Evolutionary conservation across 768 basidiomycete genomes (phyloP).

Genomic region (Rhizopogon vesiculosus): DNA sequence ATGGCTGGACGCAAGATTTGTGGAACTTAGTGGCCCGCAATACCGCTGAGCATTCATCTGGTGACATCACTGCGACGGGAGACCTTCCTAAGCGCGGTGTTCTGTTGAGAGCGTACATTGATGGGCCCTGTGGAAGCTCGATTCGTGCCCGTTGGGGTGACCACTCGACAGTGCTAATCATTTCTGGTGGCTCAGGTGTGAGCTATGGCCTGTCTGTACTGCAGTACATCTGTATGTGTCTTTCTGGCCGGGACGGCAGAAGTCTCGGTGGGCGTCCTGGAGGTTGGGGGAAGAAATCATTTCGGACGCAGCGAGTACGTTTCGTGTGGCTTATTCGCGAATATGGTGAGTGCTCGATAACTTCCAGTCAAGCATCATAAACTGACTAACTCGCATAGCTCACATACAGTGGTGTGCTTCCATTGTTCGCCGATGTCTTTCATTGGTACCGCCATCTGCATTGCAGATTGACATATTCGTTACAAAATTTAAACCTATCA

Average conservation of each 20-base stretch:
- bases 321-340: slow-evolving; percentile 79
- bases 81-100: slow-evolving; percentile 40
- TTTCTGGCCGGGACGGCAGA: slow-evolving; percentile 50
- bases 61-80: slow-evolving; percentile 11
- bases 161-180: slow-evolving; percentile 55
- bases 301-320: slow-evolving; percentile 49
- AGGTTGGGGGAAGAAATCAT: slow-evolving; percentile 36
- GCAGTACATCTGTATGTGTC: slow-evolving; percentile 54
- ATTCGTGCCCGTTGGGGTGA: slow-evolving; percentile 53
- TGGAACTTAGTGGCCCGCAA: slow-evolving; percentile 50
- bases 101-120: slow-evolving; percentile 52
- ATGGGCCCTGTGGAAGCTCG: slow-evolving; percentile 68
- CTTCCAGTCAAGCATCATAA: neutral
- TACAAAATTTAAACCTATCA: slow-evolving; percentile 46
- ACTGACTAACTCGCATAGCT: slow-evolving; percentile 31
- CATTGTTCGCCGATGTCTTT: slow-evolving; percentile 55
- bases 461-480: slow-evolving; percentile 74
- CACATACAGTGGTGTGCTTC: slow-evolving; percentile 77
- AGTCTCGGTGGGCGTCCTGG: slow-evolving; percentile 43
- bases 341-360: slow-evolving; percentile 46
- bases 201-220: slow-evolving; percentile 65
- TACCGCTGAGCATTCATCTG: slow-evolving; percentile 29
- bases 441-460: slow-evolving; percentile 40
- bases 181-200: slow-evolving; percentile 74
- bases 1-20: slow-evolving; percentile 63